Conservation (phyloP, 768 basidiomycete species). For the Boletus sp. region DNA sequence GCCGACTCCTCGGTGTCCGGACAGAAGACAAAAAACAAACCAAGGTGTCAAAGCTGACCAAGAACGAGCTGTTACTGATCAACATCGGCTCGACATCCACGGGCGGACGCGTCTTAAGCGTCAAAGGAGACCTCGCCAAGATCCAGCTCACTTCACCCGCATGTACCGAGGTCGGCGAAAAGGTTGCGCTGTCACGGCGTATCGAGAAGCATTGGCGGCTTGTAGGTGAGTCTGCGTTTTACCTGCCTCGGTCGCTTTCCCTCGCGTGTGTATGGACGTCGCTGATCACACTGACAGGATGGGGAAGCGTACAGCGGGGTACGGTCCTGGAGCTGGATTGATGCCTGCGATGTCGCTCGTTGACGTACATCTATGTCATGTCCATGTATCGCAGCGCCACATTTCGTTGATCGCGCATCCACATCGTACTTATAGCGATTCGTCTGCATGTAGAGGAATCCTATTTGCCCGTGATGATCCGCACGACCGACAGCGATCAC, state of each 20-base stretch:
- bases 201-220: slow-evolving; percentile 99
- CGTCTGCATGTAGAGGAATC: background rate
- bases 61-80: slow-evolving; percentile 91
- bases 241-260: background rate
- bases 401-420: background rate
- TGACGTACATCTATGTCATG: background rate
- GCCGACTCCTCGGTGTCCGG: slow-evolving; percentile 93
- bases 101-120: slow-evolving; percentile 90
- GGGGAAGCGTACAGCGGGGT: slow-evolving; percentile 84
- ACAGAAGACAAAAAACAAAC: slow-evolving; percentile 99
- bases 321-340: slow-evolving; percentile 79
- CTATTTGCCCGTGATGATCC: background rate
- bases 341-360: background rate
- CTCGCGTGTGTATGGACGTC: background rate
- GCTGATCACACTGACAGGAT: slow-evolving; percentile 36
- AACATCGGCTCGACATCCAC: slow-evolving; percentile 98
- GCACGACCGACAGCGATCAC: background rate
- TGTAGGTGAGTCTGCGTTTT: slow-evolving; percentile 62
- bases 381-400: background rate
- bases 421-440: background rate
- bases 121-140: slow-evolving; percentile 94
- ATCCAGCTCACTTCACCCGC: slow-evolving; percentile 93
- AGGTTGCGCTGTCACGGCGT: slow-evolving; percentile 90
- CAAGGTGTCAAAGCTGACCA: slow-evolving; percentile 87
- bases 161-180: slow-evolving; percentile 96